These are phyloP conservation scores for Chamaenerion angustifolium DNA, from an alignment of 345 rosid genomes.

Conservation along the genomic window DNA sequence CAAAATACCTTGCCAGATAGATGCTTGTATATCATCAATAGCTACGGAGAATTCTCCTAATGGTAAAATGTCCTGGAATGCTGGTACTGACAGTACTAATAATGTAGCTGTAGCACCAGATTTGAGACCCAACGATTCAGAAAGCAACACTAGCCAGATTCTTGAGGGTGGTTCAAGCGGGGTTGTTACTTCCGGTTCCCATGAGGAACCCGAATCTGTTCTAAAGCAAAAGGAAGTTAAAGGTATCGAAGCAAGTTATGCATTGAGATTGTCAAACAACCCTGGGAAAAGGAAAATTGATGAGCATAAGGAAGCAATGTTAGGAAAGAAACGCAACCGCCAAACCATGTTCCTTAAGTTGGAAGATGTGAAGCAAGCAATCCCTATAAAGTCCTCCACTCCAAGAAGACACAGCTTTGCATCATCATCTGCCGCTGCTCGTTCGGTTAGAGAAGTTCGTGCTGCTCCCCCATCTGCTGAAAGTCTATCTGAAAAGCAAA, in stretches of 20 bases:
- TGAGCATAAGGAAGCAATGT: conserved; percentile 88
- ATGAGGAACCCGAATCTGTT: conserved; percentile 27
- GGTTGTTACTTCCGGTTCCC: conserved; percentile 24
- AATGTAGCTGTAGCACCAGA: conserved; percentile 19
- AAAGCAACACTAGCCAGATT: conserved; percentile 20
- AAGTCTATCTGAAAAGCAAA: conserved; percentile 37
- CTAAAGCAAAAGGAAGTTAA: conserved; percentile 63
- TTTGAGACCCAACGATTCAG: conserved; percentile 25
- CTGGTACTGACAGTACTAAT: conserved; percentile 13
- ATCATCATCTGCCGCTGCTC: conserved; percentile 42
- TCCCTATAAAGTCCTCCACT: conserved; percentile 54
- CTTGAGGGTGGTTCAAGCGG: conserved; percentile 34
- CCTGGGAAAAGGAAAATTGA: conserved; percentile 76
- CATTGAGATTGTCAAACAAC: conserved; percentile 52
- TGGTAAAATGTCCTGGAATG: conserved; percentile 21
- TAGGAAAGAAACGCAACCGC: conserved; percentile 89
- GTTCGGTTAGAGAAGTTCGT: conserved; percentile 71
- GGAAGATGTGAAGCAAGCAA: conserved; percentile 94
- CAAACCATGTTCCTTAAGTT: conserved; percentile 82
- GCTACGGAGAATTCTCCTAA: conserved; percentile 9
- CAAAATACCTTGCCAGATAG: conserved; percentile 15
- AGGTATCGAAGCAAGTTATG: conserved; percentile 75
- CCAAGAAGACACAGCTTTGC: conserved; percentile 64
- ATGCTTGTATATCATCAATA: neutral
- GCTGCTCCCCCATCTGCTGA: conserved; percentile 30